Evolutionary conservation across 2,329 filamentous ascomycete species (phyloP).

Genomic region (Diaporthe aspalathi): DNA sequence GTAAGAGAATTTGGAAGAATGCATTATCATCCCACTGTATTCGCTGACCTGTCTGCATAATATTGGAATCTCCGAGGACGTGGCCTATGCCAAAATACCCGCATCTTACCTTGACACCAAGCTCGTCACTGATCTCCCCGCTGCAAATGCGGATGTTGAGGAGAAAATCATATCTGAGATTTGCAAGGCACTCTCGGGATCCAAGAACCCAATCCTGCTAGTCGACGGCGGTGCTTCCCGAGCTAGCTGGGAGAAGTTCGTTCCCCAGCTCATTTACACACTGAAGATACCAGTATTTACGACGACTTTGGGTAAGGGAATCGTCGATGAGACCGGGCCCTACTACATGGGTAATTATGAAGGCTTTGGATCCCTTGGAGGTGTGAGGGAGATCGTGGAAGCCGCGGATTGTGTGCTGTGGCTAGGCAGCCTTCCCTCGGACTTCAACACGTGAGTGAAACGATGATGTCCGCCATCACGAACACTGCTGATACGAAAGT

Average conservation of each 20-base stretch:
- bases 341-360: slow-evolving; percentile 75
- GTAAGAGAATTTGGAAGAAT: neutral
- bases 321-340: slow-evolving; percentile 68
- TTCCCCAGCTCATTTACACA: slow-evolving; percentile 66
- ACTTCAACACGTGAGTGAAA: slow-evolving; percentile 37
- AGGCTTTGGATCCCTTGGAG: slow-evolving; percentile 63
- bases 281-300: slow-evolving; percentile 71
- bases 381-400: slow-evolving; percentile 30
- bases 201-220: slow-evolving; percentile 71
- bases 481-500: neutral
- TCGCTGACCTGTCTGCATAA: neutral
- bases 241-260: slow-evolving; percentile 66
- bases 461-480: no score
- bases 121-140: neutral
- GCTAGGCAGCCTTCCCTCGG: slow-evolving; percentile 38
- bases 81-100: slow-evolving; percentile 37
- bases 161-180: slow-evolving; percentile 52
- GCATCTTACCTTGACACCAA: slow-evolving; percentile 13
- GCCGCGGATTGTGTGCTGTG: slow-evolving; percentile 38
- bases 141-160: neutral
- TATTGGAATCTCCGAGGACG: slow-evolving; percentile 37
- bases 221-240: slow-evolving; percentile 73
- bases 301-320: slow-evolving; percentile 74
- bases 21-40: no score
- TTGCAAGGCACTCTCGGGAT: slow-evolving; percentile 57